These are phyloP conservation scores for Yarrowia yakushimensis DNA, from an alignment of 805 yeast species.

Conservation along the genomic window DNA sequence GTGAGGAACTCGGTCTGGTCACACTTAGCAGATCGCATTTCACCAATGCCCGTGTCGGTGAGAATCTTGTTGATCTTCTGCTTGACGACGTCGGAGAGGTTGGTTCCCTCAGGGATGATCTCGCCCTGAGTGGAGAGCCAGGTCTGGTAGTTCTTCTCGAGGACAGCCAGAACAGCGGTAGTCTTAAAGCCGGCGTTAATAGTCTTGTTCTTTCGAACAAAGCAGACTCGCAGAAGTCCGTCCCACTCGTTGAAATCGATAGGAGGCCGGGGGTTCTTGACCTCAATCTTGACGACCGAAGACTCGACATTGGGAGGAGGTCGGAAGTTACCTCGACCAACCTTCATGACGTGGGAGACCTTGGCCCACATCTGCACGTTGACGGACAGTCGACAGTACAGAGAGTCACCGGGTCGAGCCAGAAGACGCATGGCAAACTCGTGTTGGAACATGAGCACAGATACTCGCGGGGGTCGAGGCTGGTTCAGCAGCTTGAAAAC, in stretches of 20 bases:
- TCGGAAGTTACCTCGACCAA: constrained; percentile 91
- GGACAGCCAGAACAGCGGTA: constrained; percentile 67
- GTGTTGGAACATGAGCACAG: constrained; percentile 95
- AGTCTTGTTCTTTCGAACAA: constrained; percentile 90
- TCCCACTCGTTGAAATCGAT: constrained; percentile 96
- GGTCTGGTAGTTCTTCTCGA: constrained; percentile 85
- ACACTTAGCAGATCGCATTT: constrained; percentile 86
- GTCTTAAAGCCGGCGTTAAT: constrained; percentile 90
- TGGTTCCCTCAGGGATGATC: constrained; percentile 39
- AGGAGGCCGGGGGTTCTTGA: constrained; percentile 89
- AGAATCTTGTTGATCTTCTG: constrained; percentile 70
- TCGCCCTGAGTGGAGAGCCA: constrained; percentile 49
- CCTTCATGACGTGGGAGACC: constrained; percentile 97
- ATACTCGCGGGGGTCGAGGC: constrained; percentile 91
- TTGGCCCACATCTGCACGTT: constrained; percentile 99
- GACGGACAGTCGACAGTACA: constrained; percentile 90
- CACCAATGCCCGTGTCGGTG: constrained; percentile 72
- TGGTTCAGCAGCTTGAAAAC: constrained; percentile 88
- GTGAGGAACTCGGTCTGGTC: constrained; percentile 89
- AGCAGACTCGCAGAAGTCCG: constrained; percentile 84
- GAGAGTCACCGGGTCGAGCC: constrained; percentile 94
- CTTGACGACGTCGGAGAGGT: constrained; percentile 48
- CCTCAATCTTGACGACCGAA: constrained; percentile 88
- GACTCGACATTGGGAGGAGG: constrained; percentile 99
- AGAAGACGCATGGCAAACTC: constrained; percentile 91